A percentile compares a stretch with the other conserved stretches of the same genome.
These are phyloP conservation scores for Amoebophrya sp. DNA, from an alignment of 169 alveolate genomes.

Conservation along the genomic window DNA sequence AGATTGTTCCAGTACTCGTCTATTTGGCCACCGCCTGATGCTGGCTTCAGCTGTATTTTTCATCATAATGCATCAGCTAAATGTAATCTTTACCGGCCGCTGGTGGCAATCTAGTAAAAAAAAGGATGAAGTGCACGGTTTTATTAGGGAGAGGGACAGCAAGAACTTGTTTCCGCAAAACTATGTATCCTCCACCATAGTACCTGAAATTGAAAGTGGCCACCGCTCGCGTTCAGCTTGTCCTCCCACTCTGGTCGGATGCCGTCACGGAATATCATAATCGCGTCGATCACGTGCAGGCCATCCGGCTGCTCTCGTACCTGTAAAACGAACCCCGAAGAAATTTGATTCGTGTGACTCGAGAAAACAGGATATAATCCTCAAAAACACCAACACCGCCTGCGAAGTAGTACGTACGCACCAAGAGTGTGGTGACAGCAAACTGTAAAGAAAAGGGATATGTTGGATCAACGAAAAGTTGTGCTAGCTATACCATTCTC, in stretches of 20 bases:
- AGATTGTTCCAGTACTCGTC: constrained; percentile 68
- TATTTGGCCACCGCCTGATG: constrained; percentile 44
- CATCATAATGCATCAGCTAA: neutral
- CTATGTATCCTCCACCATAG: constrained; percentile 34
- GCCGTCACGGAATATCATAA: constrained; percentile 61
- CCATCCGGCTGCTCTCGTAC: constrained; percentile 49
- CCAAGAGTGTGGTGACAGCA: too few relatives aligned
- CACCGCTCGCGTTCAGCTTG: constrained; percentile 62
- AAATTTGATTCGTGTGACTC: too few relatives aligned
- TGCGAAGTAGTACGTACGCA: too few relatives aligned
- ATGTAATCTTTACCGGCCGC: neutral
- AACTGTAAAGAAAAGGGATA: too few relatives aligned
- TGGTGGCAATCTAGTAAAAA: too few relatives aligned
- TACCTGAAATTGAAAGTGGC: constrained; percentile 59
- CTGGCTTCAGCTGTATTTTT: neutral
- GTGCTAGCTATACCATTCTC: constrained; percentile 45
- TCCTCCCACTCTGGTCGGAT: constrained; percentile 68
- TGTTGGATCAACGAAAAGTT: too few relatives aligned
- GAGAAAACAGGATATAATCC: too few relatives aligned
- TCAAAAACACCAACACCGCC: too few relatives aligned
- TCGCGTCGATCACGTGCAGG: constrained; percentile 52
- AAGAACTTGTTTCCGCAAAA: neutral
- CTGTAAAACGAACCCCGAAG: too few relatives aligned
- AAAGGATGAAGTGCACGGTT: neutral
- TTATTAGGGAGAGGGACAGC: neutral